Conservation (phyloP, 2,329 filamentous ascomycete species). For the Beauveria sp. region DNA sequence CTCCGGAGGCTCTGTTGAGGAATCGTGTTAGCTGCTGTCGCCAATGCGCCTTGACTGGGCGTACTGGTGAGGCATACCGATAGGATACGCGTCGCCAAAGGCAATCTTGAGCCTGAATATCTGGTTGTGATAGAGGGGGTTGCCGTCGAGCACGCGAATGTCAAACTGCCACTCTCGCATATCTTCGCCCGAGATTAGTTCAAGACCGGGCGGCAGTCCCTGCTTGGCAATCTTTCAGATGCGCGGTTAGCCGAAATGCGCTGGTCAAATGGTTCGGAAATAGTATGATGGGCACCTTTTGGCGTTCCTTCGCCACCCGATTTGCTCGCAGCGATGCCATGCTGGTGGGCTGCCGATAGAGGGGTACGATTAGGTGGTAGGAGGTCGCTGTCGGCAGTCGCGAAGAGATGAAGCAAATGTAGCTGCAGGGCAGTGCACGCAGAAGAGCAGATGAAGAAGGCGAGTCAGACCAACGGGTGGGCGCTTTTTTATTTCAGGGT, state of each 20-base stretch:
- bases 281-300: slow-evolving; percentile 18
- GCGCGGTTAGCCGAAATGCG: not conserved
- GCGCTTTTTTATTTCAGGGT: slow-evolving; percentile 1
- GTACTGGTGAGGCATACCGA: slow-evolving; percentile 49
- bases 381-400: not conserved
- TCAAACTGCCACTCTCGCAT: slow-evolving; percentile 77
- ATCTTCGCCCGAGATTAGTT: slow-evolving; percentile 70
- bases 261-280: not conserved
- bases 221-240: slow-evolving; percentile 41
- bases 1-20: slow-evolving; percentile 73
- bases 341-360: not conserved
- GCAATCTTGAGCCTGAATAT: slow-evolving; percentile 80
- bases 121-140: slow-evolving; percentile 78
- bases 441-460: not conserved
- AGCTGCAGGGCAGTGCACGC: not conserved
- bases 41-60: not conserved
- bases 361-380: not conserved
- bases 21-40: not conserved
- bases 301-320: slow-evolving; percentile 23
- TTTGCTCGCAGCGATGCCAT: slow-evolving; percentile 21
- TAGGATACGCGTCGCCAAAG: slow-evolving; percentile 80
- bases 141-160: slow-evolving; percentile 80
- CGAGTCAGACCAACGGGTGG: slow-evolving; percentile 3
- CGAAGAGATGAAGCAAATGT: too few relatives aligned
- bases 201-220: slow-evolving; percentile 61